A percentile compares a stretch with the other conserved stretches of the same genome.
Conservation (phyloP, 768 basidiomycete species). For the Agrocybe pediades region DNA sequence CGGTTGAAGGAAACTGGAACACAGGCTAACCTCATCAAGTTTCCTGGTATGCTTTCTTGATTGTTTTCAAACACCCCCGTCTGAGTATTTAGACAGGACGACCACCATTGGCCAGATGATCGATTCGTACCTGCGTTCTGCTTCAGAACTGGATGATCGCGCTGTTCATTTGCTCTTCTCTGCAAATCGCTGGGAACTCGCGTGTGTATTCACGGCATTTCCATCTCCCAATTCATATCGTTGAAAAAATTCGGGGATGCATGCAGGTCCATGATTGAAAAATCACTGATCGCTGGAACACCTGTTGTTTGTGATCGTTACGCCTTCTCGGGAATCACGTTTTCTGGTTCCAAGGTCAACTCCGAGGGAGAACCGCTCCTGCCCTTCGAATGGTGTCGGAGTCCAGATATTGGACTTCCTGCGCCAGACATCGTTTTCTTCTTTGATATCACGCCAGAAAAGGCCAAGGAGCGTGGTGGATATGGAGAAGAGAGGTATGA, state of each 20-base stretch:
- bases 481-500: constrained; percentile 92
- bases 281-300: constrained; percentile 60
- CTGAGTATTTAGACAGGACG: constrained; percentile 67
- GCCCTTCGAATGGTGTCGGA: constrained; percentile 79
- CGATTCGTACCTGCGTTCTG: constrained; percentile 83
- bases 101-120: constrained; percentile 93
- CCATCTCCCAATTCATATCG: neutral
- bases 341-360: constrained; percentile 62
- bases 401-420: constrained; percentile 87
- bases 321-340: constrained; percentile 95
- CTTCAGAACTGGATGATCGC: constrained; percentile 87
- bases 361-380: constrained; percentile 37
- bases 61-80: neutral
- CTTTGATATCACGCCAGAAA: constrained; percentile 76
- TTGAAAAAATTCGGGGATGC: neutral
- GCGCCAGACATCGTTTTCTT: constrained; percentile 88
- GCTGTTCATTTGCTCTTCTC: constrained; percentile 94
- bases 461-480: constrained; percentile 69
- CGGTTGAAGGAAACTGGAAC: constrained; percentile 49
- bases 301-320: constrained; percentile 90
- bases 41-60: constrained; percentile 69
- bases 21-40: constrained; percentile 69
- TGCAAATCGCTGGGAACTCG: constrained; percentile 96
- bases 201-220: constrained; percentile 48
- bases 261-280: constrained; percentile 59